These are phyloP conservation scores for Ramularia endophylla DNA, from an alignment of 2,329 filamentous ascomycete species.

Conservation along the genomic window DNA sequence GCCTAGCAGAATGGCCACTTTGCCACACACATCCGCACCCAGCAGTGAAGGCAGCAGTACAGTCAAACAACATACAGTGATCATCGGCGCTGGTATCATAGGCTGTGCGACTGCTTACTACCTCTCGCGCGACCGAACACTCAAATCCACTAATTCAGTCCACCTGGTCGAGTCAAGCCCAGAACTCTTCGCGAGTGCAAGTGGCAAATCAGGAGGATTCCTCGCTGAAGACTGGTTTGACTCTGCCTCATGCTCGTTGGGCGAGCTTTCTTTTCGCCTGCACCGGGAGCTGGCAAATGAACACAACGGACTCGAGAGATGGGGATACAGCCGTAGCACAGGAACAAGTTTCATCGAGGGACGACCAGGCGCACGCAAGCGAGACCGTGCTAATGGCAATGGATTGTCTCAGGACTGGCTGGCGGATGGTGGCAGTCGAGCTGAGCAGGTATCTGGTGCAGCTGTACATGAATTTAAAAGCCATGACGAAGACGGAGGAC, in stretches of 20 bases:
- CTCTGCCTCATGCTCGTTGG: no score
- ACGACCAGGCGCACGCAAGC: conserved; percentile 21
- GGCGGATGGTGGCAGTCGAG: conserved; percentile 56
- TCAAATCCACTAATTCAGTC: conserved; percentile 1
- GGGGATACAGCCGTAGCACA: conserved; percentile 83
- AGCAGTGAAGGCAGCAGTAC: background rate
- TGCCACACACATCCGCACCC: no score
- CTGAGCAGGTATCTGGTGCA: conserved; percentile 39
- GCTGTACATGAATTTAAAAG: conserved; percentile 26
- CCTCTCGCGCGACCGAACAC: conserved; percentile 42
- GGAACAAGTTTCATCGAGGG: conserved; percentile 51
- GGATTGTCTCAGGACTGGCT: conserved; percentile 60
- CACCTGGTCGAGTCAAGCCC: conserved; percentile 25
- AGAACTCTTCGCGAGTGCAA: conserved; percentile 80
- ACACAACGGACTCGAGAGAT: conserved; percentile 68
- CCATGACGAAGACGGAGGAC: conserved; percentile 34
- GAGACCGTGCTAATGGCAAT: conserved; percentile 21
- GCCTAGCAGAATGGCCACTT: no score
- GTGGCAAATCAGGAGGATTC: conserved; percentile 87
- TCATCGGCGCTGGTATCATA: conserved; percentile 65
- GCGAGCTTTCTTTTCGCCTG: conserved; percentile 76
- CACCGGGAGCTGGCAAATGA: conserved; percentile 80
- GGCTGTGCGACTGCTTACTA: conserved; percentile 68
- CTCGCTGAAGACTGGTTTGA: no score
- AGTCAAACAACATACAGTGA: conserved; percentile 44